A percentile compares a stretch with the other conserved stretches of the same genome.
phyloP scores from a whole-genome alignment of 2,329 filamentous ascomycete species.

The Shiraia sp. region DNA sequence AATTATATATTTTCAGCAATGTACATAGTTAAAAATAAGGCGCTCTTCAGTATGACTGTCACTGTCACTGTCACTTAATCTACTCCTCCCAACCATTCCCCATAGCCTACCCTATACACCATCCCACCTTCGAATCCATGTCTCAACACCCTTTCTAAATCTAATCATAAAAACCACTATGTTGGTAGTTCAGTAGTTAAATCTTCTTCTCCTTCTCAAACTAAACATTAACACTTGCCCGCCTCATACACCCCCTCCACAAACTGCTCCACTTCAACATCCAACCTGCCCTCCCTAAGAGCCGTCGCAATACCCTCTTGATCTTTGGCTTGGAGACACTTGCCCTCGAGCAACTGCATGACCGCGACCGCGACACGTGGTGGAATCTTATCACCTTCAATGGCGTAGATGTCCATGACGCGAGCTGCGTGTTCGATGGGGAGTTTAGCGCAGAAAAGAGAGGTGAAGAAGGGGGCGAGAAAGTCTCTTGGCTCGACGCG shows the following conservation, averaged over 20 bases:
- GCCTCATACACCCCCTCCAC: slow-evolving; percentile 41
- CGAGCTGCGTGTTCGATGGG: slow-evolving; percentile 71
- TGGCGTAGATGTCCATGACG: slow-evolving; percentile 81
- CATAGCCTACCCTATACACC: too few relatives aligned
- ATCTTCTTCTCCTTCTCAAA: too few relatives aligned
- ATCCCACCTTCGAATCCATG: too few relatives aligned
- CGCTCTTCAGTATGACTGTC: too few relatives aligned
- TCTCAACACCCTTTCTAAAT: too few relatives aligned
- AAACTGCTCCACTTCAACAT: slow-evolving; percentile 33
- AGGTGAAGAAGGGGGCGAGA: slow-evolving; percentile 64
- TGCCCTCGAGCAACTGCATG: slow-evolving; percentile 57
- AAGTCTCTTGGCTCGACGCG: slow-evolving; percentile 53
- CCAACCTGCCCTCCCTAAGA: slow-evolving; percentile 19
- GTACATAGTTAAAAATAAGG: too few relatives aligned
- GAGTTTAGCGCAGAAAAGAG: slow-evolving; percentile 64
- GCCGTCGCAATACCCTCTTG: slow-evolving; percentile 26
- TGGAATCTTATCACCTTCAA: slow-evolving; percentile 76
- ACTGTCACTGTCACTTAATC: too few relatives aligned
- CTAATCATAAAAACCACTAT: too few relatives aligned
- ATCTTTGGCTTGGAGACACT: slow-evolving; percentile 36
- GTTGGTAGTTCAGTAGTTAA: too few relatives aligned
- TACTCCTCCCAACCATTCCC: too few relatives aligned
- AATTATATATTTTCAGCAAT: too few relatives aligned
- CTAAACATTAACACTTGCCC: slow-evolving; percentile 29
- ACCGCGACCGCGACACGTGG: slow-evolving; percentile 73